These are phyloP conservation scores for Akanthomyces muscarius DNA, from an alignment of 2,329 filamentous ascomycete species.

Conservation along the genomic window DNA sequence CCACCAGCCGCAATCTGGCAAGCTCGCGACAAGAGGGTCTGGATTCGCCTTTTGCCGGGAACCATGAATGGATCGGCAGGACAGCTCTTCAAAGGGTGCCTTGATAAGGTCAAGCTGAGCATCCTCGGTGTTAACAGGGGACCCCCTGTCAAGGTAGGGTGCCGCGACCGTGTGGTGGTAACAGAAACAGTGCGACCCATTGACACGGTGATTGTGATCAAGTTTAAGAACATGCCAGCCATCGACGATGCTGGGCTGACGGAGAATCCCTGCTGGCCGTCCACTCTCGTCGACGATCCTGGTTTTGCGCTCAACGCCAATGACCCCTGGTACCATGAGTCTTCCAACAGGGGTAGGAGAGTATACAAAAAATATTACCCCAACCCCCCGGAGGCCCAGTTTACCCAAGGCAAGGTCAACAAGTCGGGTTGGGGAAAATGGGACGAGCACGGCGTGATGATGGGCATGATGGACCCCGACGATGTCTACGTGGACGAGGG, in stretches of 20 bases:
- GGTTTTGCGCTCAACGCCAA: constrained; percentile 23
- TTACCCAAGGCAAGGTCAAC: constrained; percentile 13
- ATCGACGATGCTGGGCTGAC: constrained; percentile 20
- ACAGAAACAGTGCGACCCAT: neutral
- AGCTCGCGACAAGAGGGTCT: neutral
- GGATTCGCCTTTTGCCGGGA: no score
- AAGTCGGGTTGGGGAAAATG: constrained; percentile 1
- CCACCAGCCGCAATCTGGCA: constrained; percentile 18
- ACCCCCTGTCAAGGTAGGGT: neutral
- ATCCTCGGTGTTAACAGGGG: neutral
- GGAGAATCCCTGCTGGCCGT: constrained; percentile 25
- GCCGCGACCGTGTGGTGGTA: neutral
- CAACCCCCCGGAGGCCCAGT: neutral
- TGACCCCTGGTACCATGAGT: constrained; percentile 16
- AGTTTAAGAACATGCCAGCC: constrained; percentile 13
- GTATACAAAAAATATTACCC: constrained; percentile 11
- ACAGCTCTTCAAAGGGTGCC: neutral
- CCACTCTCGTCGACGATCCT: constrained; percentile 20
- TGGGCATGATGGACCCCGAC: neutral
- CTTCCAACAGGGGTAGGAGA: neutral
- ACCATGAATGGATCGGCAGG: no score
- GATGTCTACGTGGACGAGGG: constrained; percentile 3
- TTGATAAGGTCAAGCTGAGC: neutral
- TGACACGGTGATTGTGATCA: constrained; percentile 11
- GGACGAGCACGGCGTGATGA: neutral